Percentiles rank a stretch among this genome's conserved stretches.
These are phyloP conservation scores for Cutaneotrichosporon curvatum DNA, from an alignment of 1,284 basidiomycete genomes.

Conservation along the genomic window DNA sequence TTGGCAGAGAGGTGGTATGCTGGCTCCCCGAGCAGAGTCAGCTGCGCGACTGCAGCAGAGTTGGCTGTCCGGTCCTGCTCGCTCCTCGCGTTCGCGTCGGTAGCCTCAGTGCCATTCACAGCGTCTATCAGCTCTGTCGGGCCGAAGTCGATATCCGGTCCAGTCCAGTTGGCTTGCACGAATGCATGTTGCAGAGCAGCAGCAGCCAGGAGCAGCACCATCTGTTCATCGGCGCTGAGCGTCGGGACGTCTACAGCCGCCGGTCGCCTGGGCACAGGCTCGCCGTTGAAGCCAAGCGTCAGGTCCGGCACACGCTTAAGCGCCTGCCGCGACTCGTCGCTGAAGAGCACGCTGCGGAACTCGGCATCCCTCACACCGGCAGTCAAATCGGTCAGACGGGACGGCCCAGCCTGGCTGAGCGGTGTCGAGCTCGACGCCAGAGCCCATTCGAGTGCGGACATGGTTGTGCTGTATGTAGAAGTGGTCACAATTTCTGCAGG, in stretches of 20 bases:
- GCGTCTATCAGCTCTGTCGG: constrained; percentile 18
- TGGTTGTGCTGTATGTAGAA: no score
- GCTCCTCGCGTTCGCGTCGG: constrained; percentile 33
- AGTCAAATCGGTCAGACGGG: constrained; percentile 22
- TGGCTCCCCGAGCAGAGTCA: constrained; percentile 85
- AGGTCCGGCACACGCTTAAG: constrained; percentile 20
- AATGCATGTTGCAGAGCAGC: constrained; percentile 82
- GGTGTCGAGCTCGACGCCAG: constrained; percentile 11
- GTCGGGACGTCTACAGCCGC: neutral
- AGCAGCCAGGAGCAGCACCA: constrained; percentile 61
- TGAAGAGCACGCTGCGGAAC: constrained; percentile 36
- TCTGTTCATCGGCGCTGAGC: constrained; percentile 37
- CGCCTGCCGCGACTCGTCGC: constrained; percentile 24
- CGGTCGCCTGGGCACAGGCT: neutral
- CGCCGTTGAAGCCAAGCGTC: neutral
- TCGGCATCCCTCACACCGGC: constrained; percentile 35
- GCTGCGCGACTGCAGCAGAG: constrained; percentile 59
- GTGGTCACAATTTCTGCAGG: no score
- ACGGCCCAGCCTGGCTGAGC: constrained; percentile 2
- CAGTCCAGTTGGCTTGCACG: constrained; percentile 94
- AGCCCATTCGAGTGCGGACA: constrained; percentile 30
- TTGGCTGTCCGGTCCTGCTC: constrained; percentile 49
- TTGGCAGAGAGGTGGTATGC: constrained; percentile 80
- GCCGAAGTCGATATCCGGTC: constrained; percentile 68
- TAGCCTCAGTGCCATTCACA: constrained; percentile 40